Evolutionary conservation across 169 alveolate species (phyloP).

Genomic region (Plasmodium adleri): DNA sequence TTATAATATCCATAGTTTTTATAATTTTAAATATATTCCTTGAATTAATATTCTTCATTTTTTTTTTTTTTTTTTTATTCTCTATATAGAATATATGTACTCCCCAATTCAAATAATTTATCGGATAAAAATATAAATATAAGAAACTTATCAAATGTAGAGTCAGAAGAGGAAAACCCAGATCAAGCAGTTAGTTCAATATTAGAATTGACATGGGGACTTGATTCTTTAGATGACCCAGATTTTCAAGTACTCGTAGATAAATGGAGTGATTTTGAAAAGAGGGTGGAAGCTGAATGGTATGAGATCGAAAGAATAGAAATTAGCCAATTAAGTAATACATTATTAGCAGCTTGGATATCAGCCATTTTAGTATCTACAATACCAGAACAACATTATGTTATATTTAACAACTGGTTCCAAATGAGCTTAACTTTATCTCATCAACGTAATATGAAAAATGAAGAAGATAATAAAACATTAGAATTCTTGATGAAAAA

Average conservation of each 20-base stretch:
- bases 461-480: conserved; percentile 10
- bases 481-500: conserved; percentile 7
- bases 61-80: too few relatives aligned
- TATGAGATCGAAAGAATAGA: not conserved
- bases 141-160: too few relatives aligned
- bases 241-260: conserved; percentile 17
- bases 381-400: not conserved
- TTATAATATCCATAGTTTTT: too few relatives aligned
- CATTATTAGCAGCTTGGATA: conserved; percentile 18
- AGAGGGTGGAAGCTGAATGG: not conserved
- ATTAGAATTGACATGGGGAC: too few relatives aligned
- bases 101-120: too few relatives aligned
- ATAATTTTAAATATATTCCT: too few relatives aligned
- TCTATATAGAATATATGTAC: too few relatives aligned
- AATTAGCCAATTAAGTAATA: not conserved
- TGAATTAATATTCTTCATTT: too few relatives aligned
- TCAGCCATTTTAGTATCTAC: not conserved
- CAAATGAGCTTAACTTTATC: too few relatives aligned
- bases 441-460: not conserved
- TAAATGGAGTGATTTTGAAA: conserved; percentile 13
- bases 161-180: too few relatives aligned
- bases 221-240: not conserved
- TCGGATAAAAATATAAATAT: too few relatives aligned
- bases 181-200: too few relatives aligned
- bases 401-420: conserved; percentile 4